These are phyloP conservation scores for Pyricularia sp. DNA, from an alignment of 2,329 filamentous ascomycete genomes.

Conservation along the genomic window DNA sequence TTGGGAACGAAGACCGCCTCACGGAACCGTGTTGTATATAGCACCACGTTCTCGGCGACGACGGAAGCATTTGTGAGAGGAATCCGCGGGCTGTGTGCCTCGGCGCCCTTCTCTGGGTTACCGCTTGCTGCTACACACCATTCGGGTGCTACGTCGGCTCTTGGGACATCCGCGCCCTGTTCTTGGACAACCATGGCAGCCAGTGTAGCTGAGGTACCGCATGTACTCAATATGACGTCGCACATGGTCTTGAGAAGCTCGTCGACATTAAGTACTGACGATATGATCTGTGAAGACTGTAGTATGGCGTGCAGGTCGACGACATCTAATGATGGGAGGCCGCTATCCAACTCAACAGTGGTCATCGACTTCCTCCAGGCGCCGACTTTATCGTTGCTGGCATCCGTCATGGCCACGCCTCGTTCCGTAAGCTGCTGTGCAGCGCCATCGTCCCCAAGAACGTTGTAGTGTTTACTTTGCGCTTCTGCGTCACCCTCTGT, in stretches of 20 bases:
- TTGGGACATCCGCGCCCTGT: slow-evolving; percentile 34
- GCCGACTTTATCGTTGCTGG: slow-evolving; percentile 48
- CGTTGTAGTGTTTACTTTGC: neutral
- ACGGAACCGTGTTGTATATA: slow-evolving; percentile 68
- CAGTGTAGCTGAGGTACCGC: slow-evolving; percentile 58
- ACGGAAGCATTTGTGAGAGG: slow-evolving; percentile 56
- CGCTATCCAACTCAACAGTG: slow-evolving; percentile 23
- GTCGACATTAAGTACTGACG: slow-evolving; percentile 67
- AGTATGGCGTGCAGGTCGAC: slow-evolving; percentile 72
- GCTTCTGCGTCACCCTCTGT: slow-evolving; percentile 39
- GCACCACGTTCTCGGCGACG: slow-evolving; percentile 67
- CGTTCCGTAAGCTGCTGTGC: slow-evolving; percentile 32
- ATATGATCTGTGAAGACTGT: slow-evolving; percentile 70
- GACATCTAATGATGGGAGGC: slow-evolving; percentile 70
- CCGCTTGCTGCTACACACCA: slow-evolving; percentile 71
- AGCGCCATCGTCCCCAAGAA: slow-evolving; percentile 33
- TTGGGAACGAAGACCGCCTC: slow-evolving; percentile 69
- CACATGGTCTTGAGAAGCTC: slow-evolving; percentile 72
- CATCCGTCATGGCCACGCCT: slow-evolving; percentile 29
- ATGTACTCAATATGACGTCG: slow-evolving; percentile 70
- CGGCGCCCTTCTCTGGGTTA: slow-evolving; percentile 59
- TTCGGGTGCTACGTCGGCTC: slow-evolving; percentile 13
- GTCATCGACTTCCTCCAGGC: slow-evolving; percentile 55
- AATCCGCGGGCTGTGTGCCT: slow-evolving; percentile 55
- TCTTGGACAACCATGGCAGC: slow-evolving; percentile 69